Evolutionary conservation across 805 yeast species (phyloP).

Genomic region (Spathaspora boniae): DNA sequence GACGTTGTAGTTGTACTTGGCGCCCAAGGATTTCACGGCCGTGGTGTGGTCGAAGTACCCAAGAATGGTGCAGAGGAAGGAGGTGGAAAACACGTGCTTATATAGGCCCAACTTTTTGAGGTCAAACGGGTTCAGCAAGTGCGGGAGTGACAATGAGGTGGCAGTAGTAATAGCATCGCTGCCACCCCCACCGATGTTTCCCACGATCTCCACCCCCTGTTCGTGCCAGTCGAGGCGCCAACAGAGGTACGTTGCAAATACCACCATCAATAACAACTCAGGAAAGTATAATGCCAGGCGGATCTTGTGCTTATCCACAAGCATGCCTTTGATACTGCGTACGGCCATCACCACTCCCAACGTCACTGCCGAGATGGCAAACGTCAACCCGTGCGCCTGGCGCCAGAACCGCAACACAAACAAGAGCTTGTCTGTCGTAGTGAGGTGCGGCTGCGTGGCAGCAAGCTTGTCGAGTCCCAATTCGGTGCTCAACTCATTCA

Average conservation of each 20-base stretch:
- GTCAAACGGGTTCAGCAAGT: constrained; percentile 21
- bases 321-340: constrained; percentile 16
- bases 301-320: constrained; percentile 14
- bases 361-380: constrained; percentile 18
- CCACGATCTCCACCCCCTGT: constrained; percentile 28
- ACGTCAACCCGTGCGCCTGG: constrained; percentile 15
- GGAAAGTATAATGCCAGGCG: constrained; percentile 26
- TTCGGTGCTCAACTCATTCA: constrained; percentile 50
- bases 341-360: constrained; percentile 19
- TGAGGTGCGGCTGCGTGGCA: constrained; percentile 16
- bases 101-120: constrained; percentile 17
- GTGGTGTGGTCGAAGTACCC: constrained; percentile 36
- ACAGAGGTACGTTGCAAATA: constrained; percentile 25
- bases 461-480: constrained; percentile 25
- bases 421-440: constrained; percentile 20
- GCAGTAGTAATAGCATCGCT: too few species aligned
- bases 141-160: too few species aligned
- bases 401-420: constrained; percentile 11
- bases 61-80: constrained; percentile 29
- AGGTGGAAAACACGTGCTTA: constrained; percentile 23
- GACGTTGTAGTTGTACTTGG: constrained; percentile 29
- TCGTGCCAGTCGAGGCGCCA: constrained; percentile 21
- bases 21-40: constrained; percentile 30
- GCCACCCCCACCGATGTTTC: constrained; percentile 16
- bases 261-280: constrained; percentile 30